A percentile compares a stretch with the other conserved stretches of the same genome.
Conservation (phyloP, 179 eudicot species). For the Beta macrorhiza region DNA sequence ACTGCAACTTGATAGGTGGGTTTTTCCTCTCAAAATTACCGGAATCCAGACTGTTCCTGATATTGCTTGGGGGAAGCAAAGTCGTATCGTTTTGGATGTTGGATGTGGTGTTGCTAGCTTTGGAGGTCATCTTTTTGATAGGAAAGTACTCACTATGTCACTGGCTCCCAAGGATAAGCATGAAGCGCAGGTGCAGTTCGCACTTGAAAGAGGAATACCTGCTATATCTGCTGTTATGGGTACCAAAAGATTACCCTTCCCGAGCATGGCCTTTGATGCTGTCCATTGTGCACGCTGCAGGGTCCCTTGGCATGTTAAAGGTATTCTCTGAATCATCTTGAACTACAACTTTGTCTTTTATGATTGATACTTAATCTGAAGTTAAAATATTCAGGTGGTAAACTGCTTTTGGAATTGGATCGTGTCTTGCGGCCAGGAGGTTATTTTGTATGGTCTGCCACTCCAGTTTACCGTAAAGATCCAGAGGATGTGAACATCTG, state of each 20-base stretch:
- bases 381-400: slow-evolving; percentile 36
- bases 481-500: slow-evolving; percentile 38
- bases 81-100: slow-evolving; percentile 46
- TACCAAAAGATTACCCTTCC: slow-evolving; percentile 44
- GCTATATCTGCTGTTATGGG: slow-evolving; percentile 53
- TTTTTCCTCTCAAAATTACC: background rate
- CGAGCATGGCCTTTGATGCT: slow-evolving; percentile 41
- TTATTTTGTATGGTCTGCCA: slow-evolving; percentile 54
- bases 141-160: slow-evolving; percentile 42
- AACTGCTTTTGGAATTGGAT: slow-evolving; percentile 44
- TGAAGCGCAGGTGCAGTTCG: slow-evolving; percentile 51
- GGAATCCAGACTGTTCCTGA: slow-evolving; percentile 37
- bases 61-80: slow-evolving; percentile 49
- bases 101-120: slow-evolving; percentile 57
- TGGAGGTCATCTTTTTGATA: slow-evolving; percentile 48
- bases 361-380: background rate
- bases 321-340: slow-evolving; percentile 18
- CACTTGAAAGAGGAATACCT: slow-evolving; percentile 49
- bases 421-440: slow-evolving; percentile 52
- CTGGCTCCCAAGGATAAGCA: slow-evolving; percentile 49
- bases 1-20: background rate
- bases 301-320: slow-evolving; percentile 54
- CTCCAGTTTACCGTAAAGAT: slow-evolving; percentile 45
- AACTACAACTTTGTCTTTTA: background rate
- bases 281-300: slow-evolving; percentile 57